phyloP scores from a whole-genome alignment of 192 early-diverging fungal genomes.

The Coemansia sp. region DNA sequence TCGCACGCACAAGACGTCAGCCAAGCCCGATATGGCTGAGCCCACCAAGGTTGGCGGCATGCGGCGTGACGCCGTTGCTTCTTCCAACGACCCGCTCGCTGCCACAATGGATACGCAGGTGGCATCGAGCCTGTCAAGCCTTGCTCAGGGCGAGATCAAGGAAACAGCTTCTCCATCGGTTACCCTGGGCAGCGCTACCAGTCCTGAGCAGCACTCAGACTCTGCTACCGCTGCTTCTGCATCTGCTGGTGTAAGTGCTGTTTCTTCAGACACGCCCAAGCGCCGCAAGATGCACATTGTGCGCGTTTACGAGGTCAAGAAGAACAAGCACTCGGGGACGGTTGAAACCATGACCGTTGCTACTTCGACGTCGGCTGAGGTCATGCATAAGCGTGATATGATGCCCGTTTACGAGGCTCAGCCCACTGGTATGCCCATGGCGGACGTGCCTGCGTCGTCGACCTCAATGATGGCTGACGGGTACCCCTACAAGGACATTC shows the following conservation, averaged over 20 bases:
- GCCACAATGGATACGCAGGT: conserved; percentile 20
- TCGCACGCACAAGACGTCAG: conserved; percentile 19
- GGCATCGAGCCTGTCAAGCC: conserved; percentile 5
- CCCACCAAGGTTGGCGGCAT: conserved; percentile 21
- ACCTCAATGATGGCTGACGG: neutral
- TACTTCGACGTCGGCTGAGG: conserved; percentile 1
- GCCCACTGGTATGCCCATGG: conserved; percentile 3
- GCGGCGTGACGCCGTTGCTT: conserved; percentile 22
- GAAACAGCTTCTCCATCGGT: conserved; percentile 15
- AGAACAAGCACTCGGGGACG: conserved; percentile 30
- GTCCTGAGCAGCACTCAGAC: conserved; percentile 12
- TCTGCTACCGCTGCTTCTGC: no score
- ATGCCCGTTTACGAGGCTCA: conserved; percentile 27
- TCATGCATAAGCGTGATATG: conserved; percentile 33
- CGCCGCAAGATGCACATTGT: conserved; percentile 52
- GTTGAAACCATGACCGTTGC: conserved; percentile 2
- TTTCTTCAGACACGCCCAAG: conserved; percentile 9
- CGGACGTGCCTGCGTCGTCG: neutral
- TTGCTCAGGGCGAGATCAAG: conserved; percentile 15
- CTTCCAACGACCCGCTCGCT: conserved; percentile 7
- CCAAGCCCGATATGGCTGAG: conserved; percentile 12
- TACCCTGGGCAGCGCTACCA: conserved; percentile 23
- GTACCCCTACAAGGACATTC: neutral
- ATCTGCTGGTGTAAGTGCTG: neutral
- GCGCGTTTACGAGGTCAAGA: conserved; percentile 51